Percentiles rank a stretch among this genome's conserved stretches.
These are phyloP conservation scores for Penicillium waksmanii DNA, from an alignment of 495 filamentous ascomycete genomes.

Conservation along the genomic window DNA sequence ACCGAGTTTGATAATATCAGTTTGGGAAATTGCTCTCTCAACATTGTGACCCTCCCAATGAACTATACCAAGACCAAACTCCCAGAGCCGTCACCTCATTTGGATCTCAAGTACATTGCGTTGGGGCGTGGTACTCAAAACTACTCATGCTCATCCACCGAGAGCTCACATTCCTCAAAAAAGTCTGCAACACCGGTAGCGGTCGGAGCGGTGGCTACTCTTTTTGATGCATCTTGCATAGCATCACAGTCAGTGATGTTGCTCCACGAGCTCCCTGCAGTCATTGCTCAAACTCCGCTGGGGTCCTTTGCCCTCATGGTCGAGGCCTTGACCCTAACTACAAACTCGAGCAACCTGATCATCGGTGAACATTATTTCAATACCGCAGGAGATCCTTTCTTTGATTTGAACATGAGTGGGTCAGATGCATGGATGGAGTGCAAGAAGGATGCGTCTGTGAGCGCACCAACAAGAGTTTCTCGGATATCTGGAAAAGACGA, in stretches of 20 bases:
- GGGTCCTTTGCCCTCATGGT: slow-evolving; percentile 38
- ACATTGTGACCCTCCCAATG: slow-evolving; percentile 22
- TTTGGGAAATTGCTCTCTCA: slow-evolving; percentile 37
- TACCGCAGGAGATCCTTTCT: slow-evolving; percentile 51
- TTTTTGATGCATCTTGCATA: slow-evolving; percentile 64
- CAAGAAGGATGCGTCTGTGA: slow-evolving; percentile 49
- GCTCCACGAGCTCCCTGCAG: slow-evolving; percentile 38
- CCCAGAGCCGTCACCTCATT: slow-evolving; percentile 44
- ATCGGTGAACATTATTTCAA: slow-evolving; percentile 73
- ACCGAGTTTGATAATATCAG: slow-evolving; percentile 26
- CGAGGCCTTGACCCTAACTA: slow-evolving; percentile 22
- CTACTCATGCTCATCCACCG: slow-evolving; percentile 63
- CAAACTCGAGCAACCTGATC: slow-evolving; percentile 37
- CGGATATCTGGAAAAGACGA: slow-evolving; percentile 39
- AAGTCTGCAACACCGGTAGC: slow-evolving; percentile 37
- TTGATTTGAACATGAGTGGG: slow-evolving; percentile 57
- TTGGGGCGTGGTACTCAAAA: slow-evolving; percentile 78
- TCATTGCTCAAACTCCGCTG: slow-evolving; percentile 43
- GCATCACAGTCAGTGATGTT: slow-evolving; percentile 30
- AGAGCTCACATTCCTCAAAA: slow-evolving; percentile 12
- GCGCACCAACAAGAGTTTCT: slow-evolving; percentile 54
- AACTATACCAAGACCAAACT: slow-evolving; percentile 37
- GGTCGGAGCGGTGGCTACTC: slow-evolving; percentile 66
- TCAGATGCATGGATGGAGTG: slow-evolving; percentile 36
- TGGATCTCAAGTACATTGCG: slow-evolving; percentile 63